Base-by-base conservation (phyloP, 306 rosid genomes). In the Prunus davidiana region DNA sequence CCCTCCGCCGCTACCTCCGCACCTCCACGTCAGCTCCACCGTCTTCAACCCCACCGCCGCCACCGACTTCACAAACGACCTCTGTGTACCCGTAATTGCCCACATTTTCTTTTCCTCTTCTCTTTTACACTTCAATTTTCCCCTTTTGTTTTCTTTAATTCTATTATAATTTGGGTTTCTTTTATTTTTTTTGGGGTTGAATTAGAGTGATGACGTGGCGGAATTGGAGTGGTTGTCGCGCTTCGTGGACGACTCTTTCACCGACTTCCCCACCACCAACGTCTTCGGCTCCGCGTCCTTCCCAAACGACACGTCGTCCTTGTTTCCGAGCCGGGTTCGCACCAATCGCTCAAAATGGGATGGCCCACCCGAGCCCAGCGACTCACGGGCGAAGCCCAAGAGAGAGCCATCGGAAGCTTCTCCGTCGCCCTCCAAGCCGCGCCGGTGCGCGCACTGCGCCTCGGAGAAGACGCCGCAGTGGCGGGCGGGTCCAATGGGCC, bases 401-500 rank as follows among this genome's bases (percentile, higher is more conserved):
- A 45, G 73, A 14, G 76, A 80, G 14, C 9, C 45, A 8, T 30
- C 46, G 67, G 67, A 63, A 63, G 67, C 46, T 12, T 20, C 76
- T 13, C 18, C 5, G 50, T n/a, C 58, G 25, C 22, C 24, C 0
- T 3, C 69, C 38, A 58, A 2, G 6, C 20, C 25, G 10, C 64
- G 84, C 7, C 67, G 88, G 74, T 89, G 94, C 69, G 9, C 82
- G 64, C 91, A 89, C 80, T 89, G 91, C 79, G 84, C 86, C 16
- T 82, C 86, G 71, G 86, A 84, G 62, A 89, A 87, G 80, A 89
- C 90, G 55, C 91, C 94, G 55, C 90, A 89, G 69, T 89, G 94
- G 94, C 69, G 91, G 66, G 86, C 94, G 4, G 90, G 94, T 5
- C 94, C 94, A 25, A 67, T 81, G 81, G 91, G 94, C 32, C 93